phyloP scores from a whole-genome alignment of 2,329 filamentous ascomycete genomes.

The Pseudogymnoascus sp. region DNA sequence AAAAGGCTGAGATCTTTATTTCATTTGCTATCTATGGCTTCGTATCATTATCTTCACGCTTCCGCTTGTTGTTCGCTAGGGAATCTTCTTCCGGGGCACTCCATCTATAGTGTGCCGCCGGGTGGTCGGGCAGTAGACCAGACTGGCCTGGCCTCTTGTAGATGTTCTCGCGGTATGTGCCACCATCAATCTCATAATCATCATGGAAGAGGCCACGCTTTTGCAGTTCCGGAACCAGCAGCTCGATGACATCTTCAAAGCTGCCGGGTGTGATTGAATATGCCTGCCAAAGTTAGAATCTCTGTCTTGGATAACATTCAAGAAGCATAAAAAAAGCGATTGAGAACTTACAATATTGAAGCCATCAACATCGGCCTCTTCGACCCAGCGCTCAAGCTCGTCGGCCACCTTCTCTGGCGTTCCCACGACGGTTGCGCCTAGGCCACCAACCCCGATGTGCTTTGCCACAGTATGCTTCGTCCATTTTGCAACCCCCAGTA shows the following conservation, averaged over 20 bases:
- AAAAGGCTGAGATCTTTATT: not conserved
- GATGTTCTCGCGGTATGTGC: constrained; percentile 55
- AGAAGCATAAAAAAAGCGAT: not conserved
- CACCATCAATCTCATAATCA: constrained; percentile 45
- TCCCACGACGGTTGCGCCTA: constrained; percentile 56
- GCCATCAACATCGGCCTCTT: constrained; percentile 61
- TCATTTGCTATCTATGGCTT: not conserved
- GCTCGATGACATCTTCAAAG: constrained; percentile 59
- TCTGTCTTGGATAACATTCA: constrained; percentile 26
- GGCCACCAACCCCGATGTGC: constrained; percentile 58
- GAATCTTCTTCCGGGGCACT: constrained; percentile 3
- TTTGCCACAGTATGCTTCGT: constrained; percentile 62
- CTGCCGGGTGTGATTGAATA: constrained; percentile 60
- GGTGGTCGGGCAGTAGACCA: constrained; percentile 42
- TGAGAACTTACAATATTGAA: constrained; percentile 57
- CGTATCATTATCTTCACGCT: not conserved
- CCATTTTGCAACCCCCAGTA: constrained; percentile 57
- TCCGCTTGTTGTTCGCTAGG: not conserved
- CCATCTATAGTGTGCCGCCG: not conserved
- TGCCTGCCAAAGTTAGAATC: constrained; percentile 19
- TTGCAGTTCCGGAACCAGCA: constrained; percentile 56
- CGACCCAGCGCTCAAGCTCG: constrained; percentile 56
- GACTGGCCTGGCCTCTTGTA: constrained; percentile 42
- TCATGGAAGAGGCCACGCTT: constrained; percentile 48
- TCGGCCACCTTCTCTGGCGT: constrained; percentile 58